Evolutionary conservation across 164 flowering plant genomes (phyloP).

Genomic region (Vitis rupestris): DNA sequence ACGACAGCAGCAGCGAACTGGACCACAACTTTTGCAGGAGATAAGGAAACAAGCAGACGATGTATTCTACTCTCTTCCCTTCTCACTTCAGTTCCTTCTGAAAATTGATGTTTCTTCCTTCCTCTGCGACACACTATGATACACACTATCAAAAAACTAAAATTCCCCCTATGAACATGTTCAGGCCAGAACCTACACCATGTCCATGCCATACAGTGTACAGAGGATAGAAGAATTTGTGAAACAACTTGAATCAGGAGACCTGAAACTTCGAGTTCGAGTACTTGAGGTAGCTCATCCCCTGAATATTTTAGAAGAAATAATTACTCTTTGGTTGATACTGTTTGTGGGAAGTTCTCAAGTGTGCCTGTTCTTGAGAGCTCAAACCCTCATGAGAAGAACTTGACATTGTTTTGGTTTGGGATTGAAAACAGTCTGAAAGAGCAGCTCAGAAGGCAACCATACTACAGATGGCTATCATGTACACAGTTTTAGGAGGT

Average conservation of each 20-base stretch:
- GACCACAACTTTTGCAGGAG: slow-evolving; percentile 67
- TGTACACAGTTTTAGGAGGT: slow-evolving; percentile 82
- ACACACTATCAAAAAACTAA: background rate
- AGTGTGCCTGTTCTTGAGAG: too few species aligned
- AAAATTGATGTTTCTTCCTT: background rate
- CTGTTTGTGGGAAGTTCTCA: too few species aligned
- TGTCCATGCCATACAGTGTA: slow-evolving; percentile 95
- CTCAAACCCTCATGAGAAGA: too few species aligned
- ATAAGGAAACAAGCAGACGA: slow-evolving; percentile 85
- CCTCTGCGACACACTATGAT: too few species aligned
- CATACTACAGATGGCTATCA: slow-evolving; percentile 85
- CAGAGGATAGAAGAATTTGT: slow-evolving; percentile 88
- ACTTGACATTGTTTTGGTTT: background rate
- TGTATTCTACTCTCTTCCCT: background rate
- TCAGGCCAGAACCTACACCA: slow-evolving; percentile 78
- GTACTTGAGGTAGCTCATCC: slow-evolving; percentile 75
- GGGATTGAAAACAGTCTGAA: slow-evolving; percentile 56
- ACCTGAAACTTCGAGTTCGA: slow-evolving; percentile 86
- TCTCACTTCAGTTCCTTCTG: slow-evolving; percentile 1
- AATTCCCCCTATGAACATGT: slow-evolving; percentile 2
- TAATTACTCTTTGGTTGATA: background rate
- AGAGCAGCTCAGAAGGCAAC: slow-evolving; percentile 88
- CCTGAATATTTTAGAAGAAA: background rate
- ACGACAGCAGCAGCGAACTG: slow-evolving; percentile 51
- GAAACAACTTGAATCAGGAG: slow-evolving; percentile 88